Evolutionary conservation across 2,329 filamentous ascomycete species (phyloP), one percentile per base, ranked within the genome.

Genomic region (Colletotrichum magnum): DNA sequence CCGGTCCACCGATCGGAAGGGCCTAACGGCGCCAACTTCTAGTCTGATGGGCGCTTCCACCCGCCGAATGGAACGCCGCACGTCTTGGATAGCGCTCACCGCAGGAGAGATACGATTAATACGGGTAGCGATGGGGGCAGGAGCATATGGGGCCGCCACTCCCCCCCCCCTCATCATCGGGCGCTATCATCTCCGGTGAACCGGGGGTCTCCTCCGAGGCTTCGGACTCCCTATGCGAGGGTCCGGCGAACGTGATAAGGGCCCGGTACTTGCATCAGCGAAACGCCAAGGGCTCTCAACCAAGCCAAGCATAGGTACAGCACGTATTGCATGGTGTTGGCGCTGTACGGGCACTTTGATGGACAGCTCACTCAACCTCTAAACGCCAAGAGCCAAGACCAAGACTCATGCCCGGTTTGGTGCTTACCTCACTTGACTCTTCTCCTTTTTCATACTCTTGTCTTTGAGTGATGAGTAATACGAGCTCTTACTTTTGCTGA

Each of bases 1-100:
- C 62, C 67, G 48, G 62, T 54, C 52, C 56, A 60, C 62, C 56
- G 67, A 52, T 61, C 63, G 51, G 57, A 52, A 67, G 26, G 43
- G 45, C 60, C 67, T 13, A 32, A 57, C 67, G 67, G 63, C 62
- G 32, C 66, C 56, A 6, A 13, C 21, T 24, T 56, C 47, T 54
- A 64, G 58, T 10, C 32, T 10, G 7, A 36, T 36, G 36, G 53
- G 59, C 41, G 48, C 59, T 21, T 36, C 50, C 6, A 51, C 45
- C 51, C 62, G 43, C 62, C 62, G 62, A 43, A 43, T 50, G 62
- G 62, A 32, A 60, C 36, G 56, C 66, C 54, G 62, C 50, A 61
- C 10, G 43, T 67, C 50, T 47, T 52, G 56, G 47, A 47, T 24
- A 24, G 21, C 21, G 21, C 21, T 3, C 21, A 24, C 45, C 18